These are phyloP conservation scores for Saccharum spontaneum DNA, from an alignment of 176 grass and related monocot species.

Conservation along the genomic window DNA sequence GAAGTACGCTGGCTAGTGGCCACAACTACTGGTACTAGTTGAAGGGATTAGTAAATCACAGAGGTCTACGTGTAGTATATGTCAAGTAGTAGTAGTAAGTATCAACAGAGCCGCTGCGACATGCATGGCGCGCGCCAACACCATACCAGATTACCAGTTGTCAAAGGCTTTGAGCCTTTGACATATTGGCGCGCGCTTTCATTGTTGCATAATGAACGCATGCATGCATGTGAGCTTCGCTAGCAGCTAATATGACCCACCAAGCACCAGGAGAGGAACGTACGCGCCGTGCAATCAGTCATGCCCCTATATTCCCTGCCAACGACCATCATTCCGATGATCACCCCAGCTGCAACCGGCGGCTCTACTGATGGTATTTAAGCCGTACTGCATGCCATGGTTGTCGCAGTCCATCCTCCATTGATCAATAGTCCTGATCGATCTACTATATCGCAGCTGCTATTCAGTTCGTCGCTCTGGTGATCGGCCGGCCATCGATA, in stretches of 20 bases:
- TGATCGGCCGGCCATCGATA: not conserved
- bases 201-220: too few species aligned
- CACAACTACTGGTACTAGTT: not conserved
- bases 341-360: not conserved
- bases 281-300: slow-evolving; percentile 8
- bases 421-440: not conserved
- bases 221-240: not conserved
- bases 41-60: not conserved
- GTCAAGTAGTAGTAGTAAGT: too few species aligned
- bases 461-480: not conserved
- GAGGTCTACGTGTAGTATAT: too few species aligned
- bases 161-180: not conserved
- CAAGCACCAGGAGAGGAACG: not conserved
- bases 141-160: not conserved
- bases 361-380: slow-evolving; percentile 4
- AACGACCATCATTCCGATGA: slow-evolving; percentile 39
- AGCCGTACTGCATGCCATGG: not conserved
- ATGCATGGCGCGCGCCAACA: not conserved
- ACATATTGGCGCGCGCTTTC: not conserved
- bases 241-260: not conserved
- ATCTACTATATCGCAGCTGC: not conserved
- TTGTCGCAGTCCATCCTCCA: not conserved
- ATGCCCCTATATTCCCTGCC: slow-evolving; percentile 38
- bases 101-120: too few species aligned
- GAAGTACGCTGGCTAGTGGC: too few species aligned